Percentiles rank a stretch among this genome's conserved stretches.
phyloP scores from a whole-genome alignment of 805 yeast genomes.

The Komagataella mondaviorum region DNA sequence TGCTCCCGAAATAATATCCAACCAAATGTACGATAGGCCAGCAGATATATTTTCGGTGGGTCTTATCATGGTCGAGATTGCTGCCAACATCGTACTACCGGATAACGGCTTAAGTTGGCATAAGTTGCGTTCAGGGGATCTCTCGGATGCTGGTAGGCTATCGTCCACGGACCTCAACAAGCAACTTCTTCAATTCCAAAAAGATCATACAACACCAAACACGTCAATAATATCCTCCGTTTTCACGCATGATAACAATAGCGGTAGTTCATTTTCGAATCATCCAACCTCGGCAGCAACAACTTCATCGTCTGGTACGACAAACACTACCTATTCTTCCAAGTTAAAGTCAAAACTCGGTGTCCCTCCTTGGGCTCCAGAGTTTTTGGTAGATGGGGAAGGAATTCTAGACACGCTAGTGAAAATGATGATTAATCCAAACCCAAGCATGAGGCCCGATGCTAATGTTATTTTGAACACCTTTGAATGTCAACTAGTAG shows the following conservation, averaged over 20 bases:
- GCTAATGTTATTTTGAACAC: slow-evolving; percentile 57
- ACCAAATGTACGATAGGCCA: slow-evolving; percentile 72
- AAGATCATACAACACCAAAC: background rate
- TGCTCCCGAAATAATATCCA: slow-evolving; percentile 88
- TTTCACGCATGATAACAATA: background rate
- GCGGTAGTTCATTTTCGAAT: background rate
- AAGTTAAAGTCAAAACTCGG: slow-evolving; percentile 7
- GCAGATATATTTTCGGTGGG: slow-evolving; percentile 96
- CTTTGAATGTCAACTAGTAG: slow-evolving; percentile 68
- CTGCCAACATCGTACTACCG: slow-evolving; percentile 89
- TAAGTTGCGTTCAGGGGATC: slow-evolving; percentile 84
- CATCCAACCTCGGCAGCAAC: slow-evolving; percentile 11
- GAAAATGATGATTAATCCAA: slow-evolving; percentile 80
- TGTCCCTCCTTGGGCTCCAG: slow-evolving; percentile 82
- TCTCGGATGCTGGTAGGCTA: slow-evolving; percentile 85
- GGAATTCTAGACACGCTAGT: slow-evolving; percentile 69
- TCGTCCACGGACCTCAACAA: slow-evolving; percentile 50
- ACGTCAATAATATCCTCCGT: background rate
- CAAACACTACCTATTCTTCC: background rate
- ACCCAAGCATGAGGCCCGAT: slow-evolving; percentile 69
- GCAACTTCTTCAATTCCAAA: slow-evolving; percentile 7
- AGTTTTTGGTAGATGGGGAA: slow-evolving; percentile 61
- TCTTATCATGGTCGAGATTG: slow-evolving; percentile 83
- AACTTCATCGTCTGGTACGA: background rate
- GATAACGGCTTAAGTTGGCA: slow-evolving; percentile 98